Percentiles rank a stretch among this genome's conserved stretches.
These are phyloP conservation scores for Cyberlindnera americana DNA, from an alignment of 805 yeast species.

Conservation along the genomic window DNA sequence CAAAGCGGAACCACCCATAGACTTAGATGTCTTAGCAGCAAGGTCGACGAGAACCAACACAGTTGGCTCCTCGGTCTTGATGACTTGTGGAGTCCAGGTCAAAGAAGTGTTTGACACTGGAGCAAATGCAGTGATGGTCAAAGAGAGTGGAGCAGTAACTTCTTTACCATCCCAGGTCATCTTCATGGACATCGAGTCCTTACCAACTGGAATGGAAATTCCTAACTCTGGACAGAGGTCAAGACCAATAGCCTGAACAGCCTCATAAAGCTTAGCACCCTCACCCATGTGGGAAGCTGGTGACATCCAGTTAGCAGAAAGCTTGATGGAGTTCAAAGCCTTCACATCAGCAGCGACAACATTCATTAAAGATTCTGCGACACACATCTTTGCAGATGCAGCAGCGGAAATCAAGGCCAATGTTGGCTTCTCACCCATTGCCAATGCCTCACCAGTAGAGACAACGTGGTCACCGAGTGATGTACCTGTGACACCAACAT, in stretches of 20 bases:
- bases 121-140: constrained; percentile 87
- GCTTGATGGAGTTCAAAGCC: constrained; percentile 66
- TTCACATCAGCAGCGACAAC: constrained; percentile 86
- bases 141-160: constrained; percentile 92
- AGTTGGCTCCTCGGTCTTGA: constrained; percentile 47
- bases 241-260: constrained; percentile 93
- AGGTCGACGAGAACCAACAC: constrained; percentile 78
- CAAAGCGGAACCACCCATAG: constrained; percentile 91
- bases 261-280: constrained; percentile 92
- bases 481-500: constrained; percentile 93
- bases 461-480: constrained; percentile 73
- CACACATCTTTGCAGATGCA: constrained; percentile 92
- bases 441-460: constrained; percentile 92
- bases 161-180: constrained; percentile 95
- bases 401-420: constrained; percentile 83
- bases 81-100: constrained; percentile 93
- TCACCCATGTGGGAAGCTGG: constrained; percentile 95
- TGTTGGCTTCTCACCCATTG: constrained; percentile 95
- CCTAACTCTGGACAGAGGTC: constrained; percentile 94
- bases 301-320: constrained; percentile 99
- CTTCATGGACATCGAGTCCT: constrained; percentile 99
- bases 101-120: constrained; percentile 79
- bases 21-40: constrained; percentile 45
- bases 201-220: constrained; percentile 93
- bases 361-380: constrained; percentile 91